Percentiles rank a stretch among this genome's conserved stretches.
Conservation (phyloP, 2,329 filamentous ascomycete genomes). For the Dendrostoma leiphaemia region DNA sequence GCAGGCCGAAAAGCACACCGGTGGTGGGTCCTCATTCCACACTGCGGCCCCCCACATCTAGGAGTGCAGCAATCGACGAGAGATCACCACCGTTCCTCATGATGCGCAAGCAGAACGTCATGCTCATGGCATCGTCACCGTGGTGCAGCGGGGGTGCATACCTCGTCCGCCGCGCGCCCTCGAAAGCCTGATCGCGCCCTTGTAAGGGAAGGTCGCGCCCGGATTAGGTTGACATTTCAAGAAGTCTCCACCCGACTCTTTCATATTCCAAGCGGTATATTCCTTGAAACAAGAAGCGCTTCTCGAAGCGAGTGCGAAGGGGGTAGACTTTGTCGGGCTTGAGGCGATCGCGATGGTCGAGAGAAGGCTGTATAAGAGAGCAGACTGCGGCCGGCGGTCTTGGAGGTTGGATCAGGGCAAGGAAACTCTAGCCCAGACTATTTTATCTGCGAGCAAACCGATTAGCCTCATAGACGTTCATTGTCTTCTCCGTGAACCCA, state of each 20-base stretch:
- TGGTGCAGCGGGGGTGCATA: not conserved
- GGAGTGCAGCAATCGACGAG: not conserved
- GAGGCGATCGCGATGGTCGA: too few species aligned
- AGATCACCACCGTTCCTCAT: slow-evolving; percentile 1
- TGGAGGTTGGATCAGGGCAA: too few species aligned
- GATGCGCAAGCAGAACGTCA: not conserved
- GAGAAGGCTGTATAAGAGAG: too few species aligned
- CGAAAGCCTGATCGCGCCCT: too few species aligned
- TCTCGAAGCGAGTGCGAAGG: too few species aligned
- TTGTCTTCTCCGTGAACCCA: not conserved
- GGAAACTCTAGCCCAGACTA: too few species aligned
- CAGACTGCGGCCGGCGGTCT: too few species aligned
- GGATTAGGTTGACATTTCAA: not conserved
- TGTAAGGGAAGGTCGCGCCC: slow-evolving; percentile 3
- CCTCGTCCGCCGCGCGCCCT: not conserved
- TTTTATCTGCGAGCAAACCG: too few species aligned
- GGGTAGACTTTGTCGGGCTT: too few species aligned
- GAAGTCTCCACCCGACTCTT: not conserved
- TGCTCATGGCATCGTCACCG: slow-evolving; percentile 1
- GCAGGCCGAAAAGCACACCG: not conserved
- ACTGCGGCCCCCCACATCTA: not conserved
- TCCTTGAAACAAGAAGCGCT: too few species aligned
- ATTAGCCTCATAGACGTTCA: too few species aligned
- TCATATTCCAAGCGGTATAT: too few species aligned
- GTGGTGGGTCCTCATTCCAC: not conserved